Base-by-base conservation (phyloP, 257 asterid genomes). In the Knoxia roxburghii region DNA sequence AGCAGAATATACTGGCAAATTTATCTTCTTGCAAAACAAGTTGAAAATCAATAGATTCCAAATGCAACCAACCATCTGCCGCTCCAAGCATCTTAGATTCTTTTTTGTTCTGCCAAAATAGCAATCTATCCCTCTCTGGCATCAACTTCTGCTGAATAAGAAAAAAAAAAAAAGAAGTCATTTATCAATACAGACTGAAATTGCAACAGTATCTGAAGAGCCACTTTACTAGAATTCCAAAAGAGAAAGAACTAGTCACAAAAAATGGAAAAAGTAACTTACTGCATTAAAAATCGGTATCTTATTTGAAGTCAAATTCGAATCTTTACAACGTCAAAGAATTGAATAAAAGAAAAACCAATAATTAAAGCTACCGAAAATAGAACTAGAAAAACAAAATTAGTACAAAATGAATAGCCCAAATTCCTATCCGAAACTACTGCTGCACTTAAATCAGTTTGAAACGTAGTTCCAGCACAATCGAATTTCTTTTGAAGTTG, bases 11-110 rank as follows among this genome's bases (percentile, higher is more conserved):
- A 48, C 29, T 43, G 53, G 60, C 10, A 20, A 11, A 67, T 65
- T 62, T 61, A 48, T 49, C 65, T 20, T 45, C 68, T n/a, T n/a
- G n/a, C 43, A 70, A 20, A 27, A 54, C 20, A 43, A 40, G 50
- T 45, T n/a, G 65, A 56, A 74, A 61, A 70, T 55, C 68, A 54
- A 50, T 48, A 41, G 32, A 71, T 62, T 64, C 69, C 65, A 68
- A 46, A 53, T 30, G 35, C 45, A 59, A 69, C 68, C 53, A 67
- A 41, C 58, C 67, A 48, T 21, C 73, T 63, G 63, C 32, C 61
- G 61, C 74, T 63, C 70, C 40, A 45, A 65, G 57, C 81, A 80
- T 69, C 53, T 74, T 61, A 72, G 59, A 76, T 8, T 64, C 33
- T 55, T 39, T 37, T 61, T 73, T 54, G 27, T 53, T 59, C 60